Base-by-base conservation (phyloP, 345 rosid species). In the Geranium brycei region DNA sequence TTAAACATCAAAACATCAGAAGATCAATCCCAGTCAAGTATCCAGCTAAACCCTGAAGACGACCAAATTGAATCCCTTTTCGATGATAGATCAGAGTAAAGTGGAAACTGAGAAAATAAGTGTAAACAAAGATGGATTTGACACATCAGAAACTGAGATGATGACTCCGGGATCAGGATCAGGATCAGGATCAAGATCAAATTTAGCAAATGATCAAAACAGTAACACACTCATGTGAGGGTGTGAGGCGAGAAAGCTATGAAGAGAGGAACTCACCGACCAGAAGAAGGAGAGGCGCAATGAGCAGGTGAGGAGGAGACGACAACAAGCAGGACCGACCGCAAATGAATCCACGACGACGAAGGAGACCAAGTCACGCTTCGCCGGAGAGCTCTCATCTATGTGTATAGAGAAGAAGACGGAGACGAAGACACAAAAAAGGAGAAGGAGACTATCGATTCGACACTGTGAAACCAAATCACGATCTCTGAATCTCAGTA, bases 271-370 rank as follows among this genome's bases (percentile, higher is more conserved):
- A 83, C 89, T 85, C 76, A 86, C 95, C 93, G 87, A 82, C 84
- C 88, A 64, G 89, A 83, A 71, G 86, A 81, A 68, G 85, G 82
- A 51, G 85, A 85, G 72, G 81, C 79, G 63, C 86, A 84, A 61
- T 38, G 6, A 10, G 95, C 84, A 8, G 95, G 93, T 51, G 98
- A 84, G 47, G 98, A 87, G 68, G 91, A 87, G 71, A 81, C 73
- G 70, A 83, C 91, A 66, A 91, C 70, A 70, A 85, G 81, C 23
- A 89, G 79, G 51, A 87, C 93, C 71, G 95, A 89, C 66, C 98
- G 96, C 86, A 92, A 78, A 68, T 86, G 91, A 76, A 79, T 68
- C 98, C 98, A 92, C 57, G 95, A 84, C 28, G 88, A 78, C 55
- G 91, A 78, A 68, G 95, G 15, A 7, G 57, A 76, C 67, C 76